Evolutionary conservation across 2,329 filamentous ascomycete species (phyloP).

Genomic region (Fonsecaea pedrosoi): DNA sequence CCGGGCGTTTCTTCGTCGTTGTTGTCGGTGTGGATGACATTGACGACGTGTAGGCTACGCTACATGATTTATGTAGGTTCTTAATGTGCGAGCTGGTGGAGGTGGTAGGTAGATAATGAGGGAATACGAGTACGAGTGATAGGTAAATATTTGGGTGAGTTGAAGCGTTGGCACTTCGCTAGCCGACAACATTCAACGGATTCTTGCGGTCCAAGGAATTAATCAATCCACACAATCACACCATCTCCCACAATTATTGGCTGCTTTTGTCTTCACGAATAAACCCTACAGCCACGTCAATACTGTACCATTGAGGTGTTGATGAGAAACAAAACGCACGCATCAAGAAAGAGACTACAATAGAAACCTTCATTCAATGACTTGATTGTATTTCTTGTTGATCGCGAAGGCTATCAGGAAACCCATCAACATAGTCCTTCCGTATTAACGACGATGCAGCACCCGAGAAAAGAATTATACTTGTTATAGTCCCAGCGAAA

Average conservation of each 20-base stretch:
- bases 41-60: not conserved
- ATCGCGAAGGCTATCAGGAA: conserved; percentile 2
- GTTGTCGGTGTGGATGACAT: not conserved
- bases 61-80: not conserved
- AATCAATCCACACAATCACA: not conserved
- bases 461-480: conserved; percentile 8
- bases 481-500: not conserved
- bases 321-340: no score
- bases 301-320: not conserved
- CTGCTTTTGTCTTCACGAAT: not conserved
- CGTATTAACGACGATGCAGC: not conserved
- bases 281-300: not conserved
- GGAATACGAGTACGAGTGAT: no score
- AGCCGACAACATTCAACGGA: no score
- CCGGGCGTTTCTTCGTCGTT: not conserved
- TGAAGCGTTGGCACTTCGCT: no score
- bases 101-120: not conserved
- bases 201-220: no score
- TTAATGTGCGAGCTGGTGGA: not conserved
- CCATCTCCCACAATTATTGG: not conserved
- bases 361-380: not conserved
- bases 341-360: not conserved
- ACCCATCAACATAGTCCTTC: conserved; percentile 2
- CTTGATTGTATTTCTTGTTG: not conserved
- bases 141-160: no score